Base-by-base conservation (phyloP, 2,329 filamentous ascomycete species). In the Nothophoma quercina region DNA sequence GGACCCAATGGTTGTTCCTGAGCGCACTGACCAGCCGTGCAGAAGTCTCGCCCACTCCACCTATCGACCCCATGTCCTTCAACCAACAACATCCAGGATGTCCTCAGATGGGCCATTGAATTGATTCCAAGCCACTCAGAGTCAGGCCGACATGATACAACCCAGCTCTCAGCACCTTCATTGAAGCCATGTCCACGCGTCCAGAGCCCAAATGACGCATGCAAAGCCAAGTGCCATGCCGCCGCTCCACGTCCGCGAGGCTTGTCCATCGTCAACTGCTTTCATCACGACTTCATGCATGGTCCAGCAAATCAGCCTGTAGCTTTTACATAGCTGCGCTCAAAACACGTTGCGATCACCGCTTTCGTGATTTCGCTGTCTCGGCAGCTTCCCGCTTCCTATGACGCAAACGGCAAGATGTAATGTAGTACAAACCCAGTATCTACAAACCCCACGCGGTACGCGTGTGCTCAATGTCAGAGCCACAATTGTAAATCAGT, bases 1-100 rank as follows among this genome's bases (percentile, higher is more conserved):
- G n/a, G n/a, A n/a, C n/a, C n/a, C n/a, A n/a, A n/a, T n/a, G 25
- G 42, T n/a, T 22, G 34, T 51, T 45, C 48, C 40, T 51, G 34
- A 30, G 10, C 7, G 34, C 29, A 32, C 29, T 8, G 49, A 30
- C 18, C 16, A 13, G 29, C n/a, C 29, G 42, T 4, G 29, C 25
- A 29, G 23, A 21, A 8, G n/a, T 34, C 26, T 41, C 25, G 36
- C 15, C 38, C 26, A 5, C 18, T 41, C 26, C 18, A 21, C 36
- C 28, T 16, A 18, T 25, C 18, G 5, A 12, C 23, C n/a, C 19
- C 28, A 32, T n/a, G 12, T n/a, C 30, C 18, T 13, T 29, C 43
- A 22, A 30, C 13, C 26, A 19, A 22, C 22, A 19, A 39, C 26
- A 28, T 34, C 5, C 33, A 38, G 23, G 22, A 22, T 21, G 15